phyloP scores from a whole-genome alignment of 129 eudicot genomes.

The Flaveria linearis region DNA sequence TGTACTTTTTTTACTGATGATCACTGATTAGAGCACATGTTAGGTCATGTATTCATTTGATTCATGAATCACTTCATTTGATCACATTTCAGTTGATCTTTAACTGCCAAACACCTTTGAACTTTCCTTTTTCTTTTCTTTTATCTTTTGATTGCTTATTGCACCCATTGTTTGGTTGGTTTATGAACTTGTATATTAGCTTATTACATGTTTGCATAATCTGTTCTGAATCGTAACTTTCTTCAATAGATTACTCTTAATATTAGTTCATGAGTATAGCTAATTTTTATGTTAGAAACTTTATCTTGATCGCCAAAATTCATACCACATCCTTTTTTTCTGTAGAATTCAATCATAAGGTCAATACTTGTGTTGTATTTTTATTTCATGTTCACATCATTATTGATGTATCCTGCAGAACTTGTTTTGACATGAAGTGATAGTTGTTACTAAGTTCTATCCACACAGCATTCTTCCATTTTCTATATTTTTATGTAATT shows the following conservation, averaged over 20 bases:
- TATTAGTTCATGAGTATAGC: background rate
- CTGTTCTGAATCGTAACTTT: background rate
- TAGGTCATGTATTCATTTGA: background rate
- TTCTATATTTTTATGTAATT: background rate
- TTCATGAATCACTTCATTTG: background rate
- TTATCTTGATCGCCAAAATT: background rate
- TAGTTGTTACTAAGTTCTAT: background rate
- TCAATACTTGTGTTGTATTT: background rate
- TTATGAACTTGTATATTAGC: background rate
- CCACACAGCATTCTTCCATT: constrained; percentile 11
- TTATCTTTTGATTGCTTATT: background rate
- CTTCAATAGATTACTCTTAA: background rate
- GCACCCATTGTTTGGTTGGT: background rate
- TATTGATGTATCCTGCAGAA: background rate
- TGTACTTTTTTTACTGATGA: background rate
- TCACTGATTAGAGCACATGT: background rate
- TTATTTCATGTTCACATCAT: background rate
- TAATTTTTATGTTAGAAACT: background rate
- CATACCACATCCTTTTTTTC: background rate
- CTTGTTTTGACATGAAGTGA: background rate
- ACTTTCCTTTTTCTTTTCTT: background rate
- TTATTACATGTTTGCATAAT: background rate
- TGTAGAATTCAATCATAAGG: constrained; percentile 1
- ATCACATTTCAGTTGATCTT: constrained; percentile 1
- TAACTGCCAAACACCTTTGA: background rate